A percentile compares a stretch with the other conserved stretches of the same genome.
These are phyloP conservation scores for Pythium rishiriense DNA, from an alignment of 352 stramenopile species.

Conservation along the genomic window DNA sequence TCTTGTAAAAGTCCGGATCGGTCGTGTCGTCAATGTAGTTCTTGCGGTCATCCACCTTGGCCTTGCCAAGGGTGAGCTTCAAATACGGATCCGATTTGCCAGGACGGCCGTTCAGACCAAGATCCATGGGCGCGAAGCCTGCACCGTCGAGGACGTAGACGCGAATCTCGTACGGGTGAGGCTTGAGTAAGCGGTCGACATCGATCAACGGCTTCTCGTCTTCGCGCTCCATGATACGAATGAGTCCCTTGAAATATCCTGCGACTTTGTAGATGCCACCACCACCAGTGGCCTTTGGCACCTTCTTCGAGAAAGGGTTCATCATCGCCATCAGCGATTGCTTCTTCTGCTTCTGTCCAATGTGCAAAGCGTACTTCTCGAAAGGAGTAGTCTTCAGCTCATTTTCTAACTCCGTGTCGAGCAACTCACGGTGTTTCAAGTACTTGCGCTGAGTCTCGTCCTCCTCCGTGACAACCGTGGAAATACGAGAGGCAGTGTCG, in stretches of 20 bases:
- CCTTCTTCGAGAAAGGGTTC: constrained; percentile 77
- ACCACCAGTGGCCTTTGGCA: constrained; percentile 34
- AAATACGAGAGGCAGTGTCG: constrained; percentile 49
- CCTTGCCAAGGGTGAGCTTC: constrained; percentile 79
- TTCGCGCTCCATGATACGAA: constrained; percentile 84
- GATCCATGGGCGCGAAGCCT: constrained; percentile 88
- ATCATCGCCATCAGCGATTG: constrained; percentile 57
- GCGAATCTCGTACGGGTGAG: constrained; percentile 80
- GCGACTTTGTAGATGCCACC: constrained; percentile 75
- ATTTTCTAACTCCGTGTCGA: constrained; percentile 67
- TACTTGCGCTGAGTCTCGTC: constrained; percentile 71
- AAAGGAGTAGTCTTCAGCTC: constrained; percentile 87
- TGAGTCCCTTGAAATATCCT: constrained; percentile 90
- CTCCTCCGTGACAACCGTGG: constrained; percentile 66
- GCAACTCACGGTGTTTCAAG: constrained; percentile 69
- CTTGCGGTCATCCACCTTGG: constrained; percentile 87
- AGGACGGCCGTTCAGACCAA: constrained; percentile 74
- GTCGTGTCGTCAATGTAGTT: constrained; percentile 90
- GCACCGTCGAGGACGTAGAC: constrained; percentile 87
- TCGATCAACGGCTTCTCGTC: constrained; percentile 83
- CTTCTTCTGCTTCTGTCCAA: constrained; percentile 80
- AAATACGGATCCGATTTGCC: constrained; percentile 91
- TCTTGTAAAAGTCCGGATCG: constrained; percentile 92
- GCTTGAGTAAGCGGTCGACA: constrained; percentile 62
- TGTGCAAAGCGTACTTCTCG: constrained; percentile 85